phyloP scores from a whole-genome alignment of 768 basidiomycete genomes.

The Boletellus ananas region DNA sequence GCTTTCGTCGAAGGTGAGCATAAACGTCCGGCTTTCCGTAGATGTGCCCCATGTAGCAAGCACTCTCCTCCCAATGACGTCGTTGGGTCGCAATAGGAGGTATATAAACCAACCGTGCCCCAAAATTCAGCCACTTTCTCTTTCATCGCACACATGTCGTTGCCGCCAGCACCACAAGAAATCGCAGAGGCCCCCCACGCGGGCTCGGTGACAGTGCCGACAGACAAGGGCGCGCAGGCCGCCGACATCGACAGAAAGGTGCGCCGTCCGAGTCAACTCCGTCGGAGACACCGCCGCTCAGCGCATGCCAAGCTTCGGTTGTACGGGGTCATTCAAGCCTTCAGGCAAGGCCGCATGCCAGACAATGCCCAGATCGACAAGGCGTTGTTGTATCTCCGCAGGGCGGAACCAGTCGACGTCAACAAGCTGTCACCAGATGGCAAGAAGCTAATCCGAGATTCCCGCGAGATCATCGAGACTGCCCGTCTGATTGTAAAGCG shows the following conservation, averaged over 20 bases:
- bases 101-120: constrained; percentile 5
- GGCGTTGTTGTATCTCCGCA: constrained; percentile 62
- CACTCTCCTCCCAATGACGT: constrained; percentile 13
- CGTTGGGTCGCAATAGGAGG: constrained; percentile 5
- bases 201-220: constrained; percentile 64
- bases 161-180: constrained; percentile 60
- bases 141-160: constrained; percentile 47
- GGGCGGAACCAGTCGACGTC: constrained; percentile 56
- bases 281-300: not conserved
- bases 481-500: constrained; percentile 64
- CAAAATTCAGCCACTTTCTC: too few relatives aligned
- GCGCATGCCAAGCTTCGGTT: constrained; percentile 48
- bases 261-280: not conserved
- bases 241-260: constrained; percentile 81
- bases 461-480: constrained; percentile 77
- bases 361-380: constrained; percentile 77
- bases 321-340: constrained; percentile 77
- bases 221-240: constrained; percentile 55
- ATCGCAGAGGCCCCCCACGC: constrained; percentile 52
- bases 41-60: constrained; percentile 8
- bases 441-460: constrained; percentile 68
- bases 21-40: too few relatives aligned
- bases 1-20: too few relatives aligned
- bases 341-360: constrained; percentile 75
- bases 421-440: constrained; percentile 74